Evolutionary conservation across 2,329 filamentous ascomycete genomes (phyloP).

Genomic region (Hymenoscyphus occultus): DNA sequence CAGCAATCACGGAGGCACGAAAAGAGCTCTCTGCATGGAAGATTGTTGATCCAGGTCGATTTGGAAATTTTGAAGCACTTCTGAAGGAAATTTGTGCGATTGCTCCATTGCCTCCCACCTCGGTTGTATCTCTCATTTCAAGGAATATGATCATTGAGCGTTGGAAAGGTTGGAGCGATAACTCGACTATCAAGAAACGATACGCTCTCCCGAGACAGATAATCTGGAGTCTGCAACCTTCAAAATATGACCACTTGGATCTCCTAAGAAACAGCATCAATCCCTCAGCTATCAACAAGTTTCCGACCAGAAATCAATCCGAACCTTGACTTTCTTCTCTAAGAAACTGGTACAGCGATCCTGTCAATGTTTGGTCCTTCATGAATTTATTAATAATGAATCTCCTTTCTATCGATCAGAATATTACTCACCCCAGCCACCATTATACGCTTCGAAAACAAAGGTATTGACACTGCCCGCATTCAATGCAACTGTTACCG

Average conservation of each 20-base stretch:
- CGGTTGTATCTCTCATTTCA: constrained; percentile 31
- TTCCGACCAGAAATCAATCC: background rate
- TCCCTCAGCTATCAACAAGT: constrained; percentile 9
- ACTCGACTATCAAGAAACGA: constrained; percentile 21
- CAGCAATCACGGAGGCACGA: constrained; percentile 23
- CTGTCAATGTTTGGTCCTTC: constrained; percentile 52
- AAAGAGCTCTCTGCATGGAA: constrained; percentile 20
- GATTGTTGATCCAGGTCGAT: constrained; percentile 22
- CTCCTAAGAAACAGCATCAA: constrained; percentile 27
- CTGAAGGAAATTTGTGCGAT: constrained; percentile 28
- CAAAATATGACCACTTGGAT: constrained; percentile 24
- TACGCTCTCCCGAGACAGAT: constrained; percentile 23
- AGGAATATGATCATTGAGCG: constrained; percentile 30
- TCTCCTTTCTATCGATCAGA: background rate
- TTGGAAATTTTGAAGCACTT: constrained; percentile 18
- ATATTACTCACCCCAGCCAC: constrained; percentile 40
- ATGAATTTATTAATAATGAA: constrained; percentile 18
- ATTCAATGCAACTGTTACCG: constrained; percentile 47
- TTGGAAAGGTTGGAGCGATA: constrained; percentile 28
- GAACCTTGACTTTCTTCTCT: background rate
- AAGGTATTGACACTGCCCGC: constrained; percentile 48
- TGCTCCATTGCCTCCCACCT: constrained; percentile 31
- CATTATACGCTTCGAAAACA: constrained; percentile 42
- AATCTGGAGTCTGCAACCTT: constrained; percentile 23
- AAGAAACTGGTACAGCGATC: constrained; percentile 46